A percentile compares a stretch with the other conserved stretches of the same genome.
These are phyloP conservation scores for Cytospora paraplurivora DNA, from an alignment of 2,329 filamentous ascomycete species.

Conservation along the genomic window DNA sequence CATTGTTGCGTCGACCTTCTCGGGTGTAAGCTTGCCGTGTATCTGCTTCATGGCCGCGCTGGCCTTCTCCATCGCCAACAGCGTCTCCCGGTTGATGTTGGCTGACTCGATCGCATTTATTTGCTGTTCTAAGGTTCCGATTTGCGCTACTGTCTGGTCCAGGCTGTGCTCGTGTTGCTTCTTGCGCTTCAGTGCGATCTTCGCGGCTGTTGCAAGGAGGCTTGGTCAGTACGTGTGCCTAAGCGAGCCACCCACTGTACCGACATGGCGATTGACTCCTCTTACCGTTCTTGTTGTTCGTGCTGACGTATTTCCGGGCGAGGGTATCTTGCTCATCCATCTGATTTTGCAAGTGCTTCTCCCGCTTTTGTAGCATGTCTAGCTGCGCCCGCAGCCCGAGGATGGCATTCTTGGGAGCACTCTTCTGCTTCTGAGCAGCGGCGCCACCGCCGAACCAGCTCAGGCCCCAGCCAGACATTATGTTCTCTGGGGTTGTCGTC, in stretches of 20 bases:
- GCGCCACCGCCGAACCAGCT: constrained; percentile 91
- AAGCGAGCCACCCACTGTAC: background rate
- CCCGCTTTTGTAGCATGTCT: constrained; percentile 96
- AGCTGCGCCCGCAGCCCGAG: constrained; percentile 83
- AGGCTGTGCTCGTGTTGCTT: constrained; percentile 91
- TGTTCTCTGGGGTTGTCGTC: constrained; percentile 31
- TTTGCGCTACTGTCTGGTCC: constrained; percentile 87
- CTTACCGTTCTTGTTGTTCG: constrained; percentile 91
- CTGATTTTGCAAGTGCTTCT: constrained; percentile 86
- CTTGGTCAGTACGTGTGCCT: constrained; percentile 29
- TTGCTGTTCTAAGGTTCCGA: constrained; percentile 89
- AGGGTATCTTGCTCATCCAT: constrained; percentile 90
- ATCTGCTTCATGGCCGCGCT: constrained; percentile 90
- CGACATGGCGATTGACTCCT: constrained; percentile 27
- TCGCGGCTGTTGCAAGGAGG: constrained; percentile 66
- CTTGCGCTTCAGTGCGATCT: constrained; percentile 88
- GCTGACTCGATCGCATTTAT: constrained; percentile 97
- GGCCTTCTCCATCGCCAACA: constrained; percentile 91
- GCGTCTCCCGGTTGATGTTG: constrained; percentile 97
- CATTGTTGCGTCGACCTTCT: constrained; percentile 96
- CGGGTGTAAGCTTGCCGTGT: constrained; percentile 84
- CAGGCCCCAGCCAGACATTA: constrained; percentile 64
- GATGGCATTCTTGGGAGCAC: constrained; percentile 96
- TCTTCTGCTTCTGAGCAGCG: constrained; percentile 82
- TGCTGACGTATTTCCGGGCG: constrained; percentile 82